These are phyloP conservation scores for Aspergillus brunneoviolaceus DNA, from an alignment of 2,329 filamentous ascomycete species.

Conservation along the genomic window DNA sequence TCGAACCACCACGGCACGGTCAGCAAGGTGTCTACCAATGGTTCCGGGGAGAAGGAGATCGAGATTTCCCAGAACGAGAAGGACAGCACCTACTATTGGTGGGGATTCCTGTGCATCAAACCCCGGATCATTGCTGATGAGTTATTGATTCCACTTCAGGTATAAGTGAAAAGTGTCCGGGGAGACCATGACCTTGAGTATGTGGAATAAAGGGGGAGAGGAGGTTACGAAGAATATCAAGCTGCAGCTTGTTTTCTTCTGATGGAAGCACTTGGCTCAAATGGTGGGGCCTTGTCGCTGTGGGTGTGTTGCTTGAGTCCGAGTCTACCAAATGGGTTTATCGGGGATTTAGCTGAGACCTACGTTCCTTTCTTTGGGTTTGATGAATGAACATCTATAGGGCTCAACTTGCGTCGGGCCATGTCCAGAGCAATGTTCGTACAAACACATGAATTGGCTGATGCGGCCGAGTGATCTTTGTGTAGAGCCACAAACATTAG, in stretches of 20 bases:
- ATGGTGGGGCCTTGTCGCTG: too few relatives aligned
- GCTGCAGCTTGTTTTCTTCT: not conserved
- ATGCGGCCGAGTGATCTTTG: too few relatives aligned
- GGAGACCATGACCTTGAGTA: not conserved
- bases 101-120: not conserved
- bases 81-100: not conserved
- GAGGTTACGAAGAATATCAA: slow-evolving; percentile 1
- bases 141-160: not conserved
- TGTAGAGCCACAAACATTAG: not conserved
- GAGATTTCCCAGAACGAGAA: not conserved
- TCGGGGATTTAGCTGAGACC: too few relatives aligned
- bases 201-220: not conserved
- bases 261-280: not conserved
- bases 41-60: not conserved
- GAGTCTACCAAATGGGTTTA: too few relatives aligned
- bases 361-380: too few relatives aligned
- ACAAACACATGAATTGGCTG: too few relatives aligned
- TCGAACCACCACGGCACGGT: not conserved
- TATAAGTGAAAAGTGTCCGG: not conserved
- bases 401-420: too few relatives aligned
- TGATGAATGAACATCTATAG: too few relatives aligned
- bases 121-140: too few relatives aligned
- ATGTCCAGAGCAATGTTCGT: too few relatives aligned
- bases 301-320: too few relatives aligned
- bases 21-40: not conserved